phyloP scores from a whole-genome alignment of 352 stramenopile genomes.

The Phytopythium oedochilum region DNA sequence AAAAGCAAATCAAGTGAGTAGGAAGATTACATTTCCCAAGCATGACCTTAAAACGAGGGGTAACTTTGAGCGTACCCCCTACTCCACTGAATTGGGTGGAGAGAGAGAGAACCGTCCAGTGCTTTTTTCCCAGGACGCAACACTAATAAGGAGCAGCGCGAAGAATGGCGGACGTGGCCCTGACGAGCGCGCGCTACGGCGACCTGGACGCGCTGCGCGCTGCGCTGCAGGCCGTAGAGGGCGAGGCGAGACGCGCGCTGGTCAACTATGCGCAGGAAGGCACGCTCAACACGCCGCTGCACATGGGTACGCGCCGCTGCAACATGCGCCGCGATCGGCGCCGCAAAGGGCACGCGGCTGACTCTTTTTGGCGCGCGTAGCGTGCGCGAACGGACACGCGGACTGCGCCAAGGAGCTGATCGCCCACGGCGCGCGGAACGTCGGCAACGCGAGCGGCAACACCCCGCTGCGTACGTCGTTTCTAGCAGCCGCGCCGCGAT shows the following conservation, averaged over 20 bases:
- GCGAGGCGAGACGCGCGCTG: slow-evolving; percentile 18
- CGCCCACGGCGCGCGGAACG: slow-evolving; percentile 39
- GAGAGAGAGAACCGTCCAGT: not conserved
- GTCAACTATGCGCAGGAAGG: slow-evolving; percentile 76
- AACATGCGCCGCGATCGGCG: not conserved
- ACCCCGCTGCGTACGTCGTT: slow-evolving; percentile 58
- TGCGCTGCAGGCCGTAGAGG: slow-evolving; percentile 23
- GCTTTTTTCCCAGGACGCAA: not conserved
- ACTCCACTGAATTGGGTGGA: not conserved
- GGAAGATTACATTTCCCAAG: not conserved
- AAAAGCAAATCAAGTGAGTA: no score
- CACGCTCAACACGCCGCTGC: slow-evolving; percentile 75
- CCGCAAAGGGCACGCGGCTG: not conserved
- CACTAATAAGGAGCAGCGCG: not conserved
- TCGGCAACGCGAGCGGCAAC: slow-evolving; percentile 75
- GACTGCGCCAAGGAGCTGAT: slow-evolving; percentile 65
- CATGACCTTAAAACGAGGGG: not conserved
- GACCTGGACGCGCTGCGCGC: slow-evolving; percentile 56
- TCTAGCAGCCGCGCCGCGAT: not conserved
- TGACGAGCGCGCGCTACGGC: slow-evolving; percentile 69
- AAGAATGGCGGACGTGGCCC: slow-evolving; percentile 40
- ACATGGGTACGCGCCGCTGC: slow-evolving; percentile 61
- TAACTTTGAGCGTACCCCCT: not conserved
- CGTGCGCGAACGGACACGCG: slow-evolving; percentile 73
- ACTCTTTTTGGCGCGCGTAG: slow-evolving; percentile 14